phyloP scores from a whole-genome alignment of 1,284 basidiomycete genomes.

The Pascua guehoae region DNA sequence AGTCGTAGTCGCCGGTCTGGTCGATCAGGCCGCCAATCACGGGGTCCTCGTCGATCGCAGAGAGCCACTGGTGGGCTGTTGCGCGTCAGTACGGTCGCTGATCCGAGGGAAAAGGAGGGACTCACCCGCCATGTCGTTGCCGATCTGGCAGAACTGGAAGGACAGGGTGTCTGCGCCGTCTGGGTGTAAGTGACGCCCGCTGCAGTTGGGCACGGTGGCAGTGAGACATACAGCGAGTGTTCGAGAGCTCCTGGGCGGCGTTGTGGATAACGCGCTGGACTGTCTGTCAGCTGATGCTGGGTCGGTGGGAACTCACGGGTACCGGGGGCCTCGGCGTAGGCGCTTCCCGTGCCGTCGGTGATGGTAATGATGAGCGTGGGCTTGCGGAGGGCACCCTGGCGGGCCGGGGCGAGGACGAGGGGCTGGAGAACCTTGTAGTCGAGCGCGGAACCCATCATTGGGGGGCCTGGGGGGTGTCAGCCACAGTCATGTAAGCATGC shows the following conservation, averaged over 20 bases:
- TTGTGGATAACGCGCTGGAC: conserved; percentile 10
- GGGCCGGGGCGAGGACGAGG: conserved; percentile 49
- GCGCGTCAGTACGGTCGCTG: background rate
- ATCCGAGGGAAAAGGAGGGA: background rate
- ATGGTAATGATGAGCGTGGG: conserved; percentile 50
- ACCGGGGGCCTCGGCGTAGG: conserved; percentile 8
- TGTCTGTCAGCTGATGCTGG: background rate
- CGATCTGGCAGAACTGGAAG: conserved; percentile 18
- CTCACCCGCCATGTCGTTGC: conserved; percentile 13
- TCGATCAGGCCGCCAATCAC: conserved; percentile 13
- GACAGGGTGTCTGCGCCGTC: conserved; percentile 12
- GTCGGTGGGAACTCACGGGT: background rate
- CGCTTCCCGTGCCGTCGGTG: conserved; percentile 32
- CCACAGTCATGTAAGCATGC: too few species aligned
- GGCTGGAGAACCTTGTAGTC: conserved; percentile 52
- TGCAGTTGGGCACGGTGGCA: too few species aligned
- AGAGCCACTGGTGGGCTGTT: conserved; percentile 10
- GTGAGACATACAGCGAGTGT: background rate
- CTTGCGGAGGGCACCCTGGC: conserved; percentile 44
- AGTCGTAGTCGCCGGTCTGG: conserved; percentile 14
- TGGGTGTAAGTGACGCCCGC: background rate
- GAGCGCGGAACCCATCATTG: conserved; percentile 44
- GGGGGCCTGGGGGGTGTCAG: conserved; percentile 31
- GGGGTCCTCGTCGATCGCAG: conserved; percentile 10
- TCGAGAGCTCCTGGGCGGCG: conserved; percentile 10